These are phyloP conservation scores for Kwoniella newhampshirensis DNA, from an alignment of 768 basidiomycete species.

Conservation along the genomic window DNA sequence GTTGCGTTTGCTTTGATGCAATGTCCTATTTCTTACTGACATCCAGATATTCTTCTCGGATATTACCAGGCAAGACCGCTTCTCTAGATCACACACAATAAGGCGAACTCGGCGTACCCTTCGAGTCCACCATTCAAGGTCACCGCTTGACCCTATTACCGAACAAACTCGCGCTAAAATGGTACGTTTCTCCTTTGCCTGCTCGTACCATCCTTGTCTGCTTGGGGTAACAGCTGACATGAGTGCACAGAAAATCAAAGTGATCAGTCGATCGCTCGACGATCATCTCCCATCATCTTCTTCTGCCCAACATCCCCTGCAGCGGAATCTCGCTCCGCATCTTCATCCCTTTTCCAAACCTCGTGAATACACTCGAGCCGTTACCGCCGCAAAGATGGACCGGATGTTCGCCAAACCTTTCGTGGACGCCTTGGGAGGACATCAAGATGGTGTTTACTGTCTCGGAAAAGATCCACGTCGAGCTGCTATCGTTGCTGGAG, in stretches of 20 bases:
- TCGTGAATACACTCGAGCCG: slow-evolving; percentile 85
- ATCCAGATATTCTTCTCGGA: no score
- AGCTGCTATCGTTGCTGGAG: slow-evolving; percentile 78
- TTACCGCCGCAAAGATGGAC: slow-evolving; percentile 96
- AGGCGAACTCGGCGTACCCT: no score
- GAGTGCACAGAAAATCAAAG: slow-evolving; percentile 48
- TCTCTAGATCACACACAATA: no score
- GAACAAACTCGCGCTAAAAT: no score
- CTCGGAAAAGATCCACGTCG: slow-evolving; percentile 69
- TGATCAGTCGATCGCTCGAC: slow-evolving; percentile 52
- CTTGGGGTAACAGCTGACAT: no score
- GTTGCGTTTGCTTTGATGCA: neutral
- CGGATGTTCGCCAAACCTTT: slow-evolving; percentile 98
- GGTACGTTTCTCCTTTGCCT: no score
- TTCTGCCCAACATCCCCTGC: slow-evolving; percentile 61
- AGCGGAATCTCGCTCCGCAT: slow-evolving; percentile 89
- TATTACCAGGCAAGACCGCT: no score
- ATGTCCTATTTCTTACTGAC: no score
- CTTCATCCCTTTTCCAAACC: slow-evolving; percentile 93
- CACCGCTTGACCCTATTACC: no score
- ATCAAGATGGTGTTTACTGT: slow-evolving; percentile 89
- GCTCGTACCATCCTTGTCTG: no score
- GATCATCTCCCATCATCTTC: slow-evolving; percentile 53
- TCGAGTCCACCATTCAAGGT: no score
- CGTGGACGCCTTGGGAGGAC: slow-evolving; percentile 82